These are phyloP conservation scores for Geosmithia flava DNA, from an alignment of 2,329 filamentous ascomycete genomes.

Conservation along the genomic window DNA sequence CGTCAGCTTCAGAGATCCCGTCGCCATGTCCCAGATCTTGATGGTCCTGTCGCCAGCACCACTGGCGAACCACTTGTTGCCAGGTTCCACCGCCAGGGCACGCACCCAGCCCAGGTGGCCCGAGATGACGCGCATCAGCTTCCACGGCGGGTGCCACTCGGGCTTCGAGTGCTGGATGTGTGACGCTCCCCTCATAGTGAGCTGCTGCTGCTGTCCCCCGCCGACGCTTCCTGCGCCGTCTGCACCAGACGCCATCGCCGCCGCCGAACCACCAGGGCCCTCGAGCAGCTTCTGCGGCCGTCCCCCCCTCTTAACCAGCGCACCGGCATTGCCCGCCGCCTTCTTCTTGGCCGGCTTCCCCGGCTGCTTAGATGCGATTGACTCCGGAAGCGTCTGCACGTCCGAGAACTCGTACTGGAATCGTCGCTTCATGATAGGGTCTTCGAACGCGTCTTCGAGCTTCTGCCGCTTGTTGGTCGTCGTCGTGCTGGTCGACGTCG, in stretches of 20 bases:
- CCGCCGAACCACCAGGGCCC: constrained; percentile 5
- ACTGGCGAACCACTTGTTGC: constrained; percentile 95
- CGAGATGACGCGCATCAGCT: constrained; percentile 93
- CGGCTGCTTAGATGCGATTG: constrained; percentile 69
- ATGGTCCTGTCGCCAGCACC: constrained; percentile 93
- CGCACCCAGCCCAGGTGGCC: constrained; percentile 95
- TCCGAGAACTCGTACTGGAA: constrained; percentile 65
- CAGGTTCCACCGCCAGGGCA: constrained; percentile 79
- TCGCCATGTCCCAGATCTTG: constrained; percentile 96
- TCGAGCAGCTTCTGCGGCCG: constrained; percentile 25
- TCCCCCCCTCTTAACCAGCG: neutral
- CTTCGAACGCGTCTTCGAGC: constrained; percentile 19
- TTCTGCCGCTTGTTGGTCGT: constrained; percentile 27
- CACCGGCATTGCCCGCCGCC: constrained; percentile 2
- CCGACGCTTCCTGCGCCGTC: constrained; percentile 4
- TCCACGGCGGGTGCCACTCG: constrained; percentile 97
- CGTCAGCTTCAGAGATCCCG: constrained; percentile 71
- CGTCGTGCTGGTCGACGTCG: constrained; percentile 7
- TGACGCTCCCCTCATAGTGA: constrained; percentile 14
- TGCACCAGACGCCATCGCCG: constrained; percentile 4
- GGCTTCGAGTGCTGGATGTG: constrained; percentile 47
- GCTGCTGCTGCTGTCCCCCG: constrained; percentile 14
- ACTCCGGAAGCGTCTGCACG: constrained; percentile 64
- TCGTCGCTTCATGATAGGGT: constrained; percentile 27
- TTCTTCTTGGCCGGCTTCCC: constrained; percentile 22